Base-by-base conservation (phyloP, 202 grass and related monocot genomes). In the Miscanthus sacchariflorus region DNA sequence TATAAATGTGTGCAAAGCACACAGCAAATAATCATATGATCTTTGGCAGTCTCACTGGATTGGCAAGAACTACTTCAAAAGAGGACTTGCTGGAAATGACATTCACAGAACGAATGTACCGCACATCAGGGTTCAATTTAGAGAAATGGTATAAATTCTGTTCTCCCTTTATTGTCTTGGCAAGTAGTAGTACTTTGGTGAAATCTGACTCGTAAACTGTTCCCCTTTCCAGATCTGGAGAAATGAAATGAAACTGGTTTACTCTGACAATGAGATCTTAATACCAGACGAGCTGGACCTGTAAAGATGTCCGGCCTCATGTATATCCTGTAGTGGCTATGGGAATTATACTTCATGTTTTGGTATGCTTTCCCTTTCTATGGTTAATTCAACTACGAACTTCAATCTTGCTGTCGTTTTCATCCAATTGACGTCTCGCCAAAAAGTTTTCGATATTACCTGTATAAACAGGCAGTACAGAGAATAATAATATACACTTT, bases 101-200 rank as follows among this genome's bases (percentile, higher is more conserved):
- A 99, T 99, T 79, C 97, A 92, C 40, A 91, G 81, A 81, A 99
- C 94, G 0, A 99, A 99, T 87, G 97, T 99, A 28, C 97, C 97
- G 17, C 93, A 95, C 74, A 99, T 99, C 91, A 93, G 97, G 82
- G 50, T 95, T 43, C 90, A 97, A 85, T 99, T 99, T 73, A 91
- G 97, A 77, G 87, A 97, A 5, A 93, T 58, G 93, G 97, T 99
- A 97, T 56, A 43, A 36, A 68, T 72, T 83, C 43, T 83, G 23
- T 72, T 48, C n/a, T 67, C 78, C 81, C 68, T 14, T 68, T 66
- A 66, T 68, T 68, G 7, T 76, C 42, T 40, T 42, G 28, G 42
- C 52, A 49, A 59, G 23, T 63, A 36, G 56, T 72, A 54, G 56
- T 76, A 54, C 9, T 48, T 68, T 46, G 30, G 45, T 42, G 43